Evolutionary conservation across 2,329 filamentous ascomycete genomes (phyloP), one percentile per base, ranked within the genome.

Genomic region (Arthrobotrys sinensis): DNA sequence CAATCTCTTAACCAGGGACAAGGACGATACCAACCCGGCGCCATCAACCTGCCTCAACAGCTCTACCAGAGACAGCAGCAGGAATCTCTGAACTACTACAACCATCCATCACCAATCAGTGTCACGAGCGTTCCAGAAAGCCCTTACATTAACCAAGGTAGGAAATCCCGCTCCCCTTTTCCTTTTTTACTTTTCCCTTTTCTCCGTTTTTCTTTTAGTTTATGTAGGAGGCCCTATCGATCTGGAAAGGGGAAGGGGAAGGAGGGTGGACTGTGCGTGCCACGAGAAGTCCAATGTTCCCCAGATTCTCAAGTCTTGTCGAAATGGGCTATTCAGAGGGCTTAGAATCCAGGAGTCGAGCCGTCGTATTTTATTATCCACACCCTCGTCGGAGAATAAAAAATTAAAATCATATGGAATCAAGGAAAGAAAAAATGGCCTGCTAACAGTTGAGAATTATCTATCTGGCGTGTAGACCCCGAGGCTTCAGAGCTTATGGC

Each of bases 401-500:
- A 48, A 4, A 19, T 43, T 6, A 10, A 21, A 28, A 65, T 28
- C 4, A 24, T 6, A 34, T 24, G 16, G 14, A 16, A n/a, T n/a
- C n/a, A n/a, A 46, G 36, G 1, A 16, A 65, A 16, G 21, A 28
- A 38, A 16, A 38, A 67, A 57, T 52, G 28, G 34, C 19, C 34
- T 43, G 70, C 63, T 75, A 46, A 68, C 62, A 62, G 46, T 24
- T 36, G 14, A 14, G n/a, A 52, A 36, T 43, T 60, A 24, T 53
- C n/a, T 60, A 40, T 55, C 19, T 64, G 12, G 3, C 38, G 2
- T 57, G 1, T n/a, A 77, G 73, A 77, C 40, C 50, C 73, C 28
- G 73, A 77, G 52, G 66, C 73, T 57, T 66, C 66, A 50, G 73
- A 77, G 73, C 73, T 70, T 77, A 91, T 91, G 90, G 89, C 90